Percentiles rank a stretch among this genome's conserved stretches.
phyloP scores from a whole-genome alignment of 1,139 yeast species.

The Pichia sp. region DNA sequence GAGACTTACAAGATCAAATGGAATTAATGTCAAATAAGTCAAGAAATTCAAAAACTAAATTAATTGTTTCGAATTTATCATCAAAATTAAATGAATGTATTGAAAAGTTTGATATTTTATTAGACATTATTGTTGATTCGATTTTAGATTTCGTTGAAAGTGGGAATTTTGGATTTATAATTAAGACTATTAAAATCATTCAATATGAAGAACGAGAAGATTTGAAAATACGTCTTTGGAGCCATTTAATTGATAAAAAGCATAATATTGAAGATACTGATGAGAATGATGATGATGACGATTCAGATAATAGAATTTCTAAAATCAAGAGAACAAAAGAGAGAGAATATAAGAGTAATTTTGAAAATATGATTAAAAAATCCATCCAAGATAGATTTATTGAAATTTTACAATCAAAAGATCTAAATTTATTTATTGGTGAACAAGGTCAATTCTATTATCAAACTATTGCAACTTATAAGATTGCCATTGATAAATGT shows the following conservation, averaged over 20 bases:
- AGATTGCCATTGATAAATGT: conserved; percentile 47
- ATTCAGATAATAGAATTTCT: conserved; percentile 10
- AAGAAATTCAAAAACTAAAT: conserved; percentile 53
- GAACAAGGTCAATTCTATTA: conserved; percentile 73
- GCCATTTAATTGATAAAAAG: conserved; percentile 27
- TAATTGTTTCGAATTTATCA: conserved; percentile 59
- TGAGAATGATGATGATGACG: neutral
- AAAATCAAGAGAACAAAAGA: conserved; percentile 27
- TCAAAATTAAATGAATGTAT: conserved; percentile 45
- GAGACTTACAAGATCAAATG: conserved; percentile 77
- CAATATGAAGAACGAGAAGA: conserved; percentile 81
- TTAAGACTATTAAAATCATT: conserved; percentile 66
- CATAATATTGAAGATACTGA: neutral
- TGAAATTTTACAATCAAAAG: conserved; percentile 31
- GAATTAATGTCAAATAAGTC: conserved; percentile 38
- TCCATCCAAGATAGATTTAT: conserved; percentile 41
- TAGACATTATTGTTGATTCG: conserved; percentile 43
- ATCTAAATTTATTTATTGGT: conserved; percentile 56
- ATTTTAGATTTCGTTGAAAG: conserved; percentile 31
- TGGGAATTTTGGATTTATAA: conserved; percentile 55
- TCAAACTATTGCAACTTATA: conserved; percentile 65
- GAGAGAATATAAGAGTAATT: conserved; percentile 61
- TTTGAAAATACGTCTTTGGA: conserved; percentile 48
- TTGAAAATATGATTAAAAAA: conserved; percentile 53
- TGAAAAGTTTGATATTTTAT: conserved; percentile 55